Evolutionary conservation across 129 eudicot genomes (phyloP).

Genomic region (Calendula officinalis): DNA sequence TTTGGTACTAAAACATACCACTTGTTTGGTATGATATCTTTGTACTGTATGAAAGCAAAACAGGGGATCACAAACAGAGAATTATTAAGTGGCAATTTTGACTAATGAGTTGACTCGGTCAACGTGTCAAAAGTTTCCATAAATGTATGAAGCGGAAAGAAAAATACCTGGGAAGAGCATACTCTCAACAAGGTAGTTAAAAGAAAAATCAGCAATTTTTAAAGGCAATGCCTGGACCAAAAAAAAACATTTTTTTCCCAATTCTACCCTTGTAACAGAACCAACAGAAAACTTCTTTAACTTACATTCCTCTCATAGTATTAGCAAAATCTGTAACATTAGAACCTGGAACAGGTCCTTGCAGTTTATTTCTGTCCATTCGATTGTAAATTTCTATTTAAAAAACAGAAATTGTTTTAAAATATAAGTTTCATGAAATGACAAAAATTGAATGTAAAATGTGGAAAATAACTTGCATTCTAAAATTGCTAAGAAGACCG

Average conservation of each 20-base stretch:
- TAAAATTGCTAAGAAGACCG: conserved; percentile 50
- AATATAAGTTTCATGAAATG: background rate
- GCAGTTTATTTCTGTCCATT: conserved; percentile 84
- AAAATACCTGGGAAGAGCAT: conserved; percentile 79
- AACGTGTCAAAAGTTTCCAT: background rate
- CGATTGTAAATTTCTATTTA: conserved; percentile 72
- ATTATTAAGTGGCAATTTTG: background rate
- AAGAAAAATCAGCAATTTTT: conserved; percentile 73
- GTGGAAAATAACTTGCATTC: conserved; percentile 47
- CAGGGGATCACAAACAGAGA: conserved; percentile 1
- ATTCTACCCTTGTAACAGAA: background rate
- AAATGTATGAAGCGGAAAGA: conserved; percentile 2
- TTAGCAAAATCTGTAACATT: conserved; percentile 39
- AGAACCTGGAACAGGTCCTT: conserved; percentile 70
- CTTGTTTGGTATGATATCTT: conserved; percentile 64
- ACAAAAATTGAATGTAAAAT: background rate
- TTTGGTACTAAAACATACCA: conserved; percentile 44
- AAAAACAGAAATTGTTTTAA: background rate
- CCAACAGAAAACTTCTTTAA: background rate
- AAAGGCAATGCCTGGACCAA: conserved; percentile 63
- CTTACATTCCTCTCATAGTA: conserved; percentile 58
- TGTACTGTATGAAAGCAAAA: conserved; percentile 59
- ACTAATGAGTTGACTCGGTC: background rate
- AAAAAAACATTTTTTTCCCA: background rate
- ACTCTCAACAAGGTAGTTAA: conserved; percentile 70